Conservation (phyloP, 805 yeast genomes). For the Scheffersomyces coipomensis region DNA sequence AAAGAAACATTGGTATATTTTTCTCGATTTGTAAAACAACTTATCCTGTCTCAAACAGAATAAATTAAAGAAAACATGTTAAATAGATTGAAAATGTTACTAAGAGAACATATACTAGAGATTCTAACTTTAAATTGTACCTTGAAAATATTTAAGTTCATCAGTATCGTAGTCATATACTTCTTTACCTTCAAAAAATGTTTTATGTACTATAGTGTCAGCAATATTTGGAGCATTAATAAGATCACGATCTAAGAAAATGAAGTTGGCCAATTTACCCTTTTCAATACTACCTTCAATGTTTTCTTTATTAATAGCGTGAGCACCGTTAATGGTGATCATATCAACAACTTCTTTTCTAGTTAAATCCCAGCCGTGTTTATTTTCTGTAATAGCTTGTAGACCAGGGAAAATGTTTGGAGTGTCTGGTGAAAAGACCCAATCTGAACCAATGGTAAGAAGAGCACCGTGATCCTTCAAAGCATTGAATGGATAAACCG, state of each 20-base stretch:
- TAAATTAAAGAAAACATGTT: not conserved
- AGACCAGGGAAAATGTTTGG: conserved; percentile 23
- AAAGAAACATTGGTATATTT: not conserved
- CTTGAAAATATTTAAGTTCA: conserved; percentile 20
- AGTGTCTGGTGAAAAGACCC: conserved; percentile 24
- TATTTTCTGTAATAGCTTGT: conserved; percentile 20
- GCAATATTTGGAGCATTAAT: conserved; percentile 14
- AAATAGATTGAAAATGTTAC: not conserved
- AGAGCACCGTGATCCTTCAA: conserved; percentile 19
- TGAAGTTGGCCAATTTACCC: conserved; percentile 21
- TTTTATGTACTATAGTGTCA: conserved; percentile 17
- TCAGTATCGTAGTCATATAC: conserved; percentile 22
- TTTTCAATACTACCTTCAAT: conserved; percentile 17
- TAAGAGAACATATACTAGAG: not conserved
- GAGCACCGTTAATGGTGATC: conserved; percentile 20
- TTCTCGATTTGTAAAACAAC: not conserved
- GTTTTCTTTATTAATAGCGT: conserved; percentile 15
- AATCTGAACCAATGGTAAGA: conserved; percentile 21
- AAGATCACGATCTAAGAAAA: conserved; percentile 17
- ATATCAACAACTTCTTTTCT: conserved; percentile 17
- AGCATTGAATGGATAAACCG: conserved; percentile 21
- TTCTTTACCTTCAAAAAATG: conserved; percentile 19
- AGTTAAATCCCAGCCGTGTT: conserved; percentile 22
- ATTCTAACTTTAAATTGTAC: conserved; percentile 3
- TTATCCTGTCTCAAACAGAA: not conserved